Base-by-base conservation (phyloP, 441 rosid genomes). In the Rhodomyrtus psidioides region DNA sequence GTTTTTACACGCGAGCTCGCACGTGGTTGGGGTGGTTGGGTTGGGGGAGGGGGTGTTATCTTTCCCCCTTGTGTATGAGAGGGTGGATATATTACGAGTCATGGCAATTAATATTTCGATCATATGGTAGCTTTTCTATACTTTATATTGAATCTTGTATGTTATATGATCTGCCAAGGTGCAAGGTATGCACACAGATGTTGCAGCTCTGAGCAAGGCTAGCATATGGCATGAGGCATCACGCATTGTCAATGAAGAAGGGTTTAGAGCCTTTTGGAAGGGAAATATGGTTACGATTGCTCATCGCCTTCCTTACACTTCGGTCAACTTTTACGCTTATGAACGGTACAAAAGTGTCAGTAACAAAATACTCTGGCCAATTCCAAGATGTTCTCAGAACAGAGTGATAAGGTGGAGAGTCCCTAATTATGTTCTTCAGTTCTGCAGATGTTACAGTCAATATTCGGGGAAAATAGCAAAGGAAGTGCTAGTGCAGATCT, bases 161-260 rank as follows among this genome's bases (percentile, higher is more conserved):
- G 44, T 75, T 46, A 17, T 83, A 30, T 82, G 83, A 49, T 86
- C 65, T 84, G 76, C 62, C 86, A 90, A 97, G 99, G 94, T 97
- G 88, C 99, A 96, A 93, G 99, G 99, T 23, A 97, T 97, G 99
- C 97, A 97, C 84, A 83, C 96, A 27, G 95, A 94, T 90, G 94
- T 88, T 75, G 87, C 93, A 44, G 86, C 92, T 34, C 83, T 96
- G 89, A 91, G 90, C 83, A 92, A 93, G 85, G 88, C 95, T 83
- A 83, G 95, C 86, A 89, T 97, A 82, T 94, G 93, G 96, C 91
- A 86, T 4, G 98, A 96, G 90, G 98, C 98, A 83, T 94, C 96
- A 3, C 95, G 94, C 46, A 88, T 97, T 82, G 58, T 92, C 82
- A 89, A 89, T 51, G 98, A 97, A 91, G 99, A 95, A 90, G 98